Percentiles rank a stretch among this genome's conserved stretches.
phyloP scores from a whole-genome alignment of 139 green algal genomes.

The Picochlorum sp. region DNA sequence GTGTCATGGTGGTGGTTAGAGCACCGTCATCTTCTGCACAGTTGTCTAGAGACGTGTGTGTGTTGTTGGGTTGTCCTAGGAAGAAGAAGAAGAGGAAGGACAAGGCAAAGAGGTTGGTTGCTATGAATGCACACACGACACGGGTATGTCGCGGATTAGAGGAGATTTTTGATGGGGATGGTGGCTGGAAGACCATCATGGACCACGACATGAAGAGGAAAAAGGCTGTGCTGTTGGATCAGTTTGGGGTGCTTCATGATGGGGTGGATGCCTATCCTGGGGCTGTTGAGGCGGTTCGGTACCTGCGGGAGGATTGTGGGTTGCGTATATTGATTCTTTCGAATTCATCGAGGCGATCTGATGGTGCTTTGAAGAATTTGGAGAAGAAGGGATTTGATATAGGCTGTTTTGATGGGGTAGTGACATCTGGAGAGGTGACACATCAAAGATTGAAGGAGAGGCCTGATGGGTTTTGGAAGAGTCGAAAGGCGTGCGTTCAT shows the following conservation, averaged over 20 bases:
- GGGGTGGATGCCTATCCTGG: slow-evolving; percentile 57
- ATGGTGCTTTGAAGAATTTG: slow-evolving; percentile 63
- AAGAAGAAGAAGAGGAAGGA: no score
- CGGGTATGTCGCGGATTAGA: no score
- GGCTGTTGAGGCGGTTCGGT: slow-evolving; percentile 53
- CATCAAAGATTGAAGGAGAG: slow-evolving; percentile 40
- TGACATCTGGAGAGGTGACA: slow-evolving; percentile 77
- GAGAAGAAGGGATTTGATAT: slow-evolving; percentile 63
- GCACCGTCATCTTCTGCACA: no score
- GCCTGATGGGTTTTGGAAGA: slow-evolving; percentile 37
- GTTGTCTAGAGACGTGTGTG: no score
- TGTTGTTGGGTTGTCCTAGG: no score
- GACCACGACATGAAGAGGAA: no score
- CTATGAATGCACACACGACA: no score
- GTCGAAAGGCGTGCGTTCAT: slow-evolving; percentile 60
- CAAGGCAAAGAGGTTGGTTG: no score
- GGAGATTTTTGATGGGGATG: no score
- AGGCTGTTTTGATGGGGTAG: slow-evolving; percentile 21
- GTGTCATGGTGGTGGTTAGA: no score
- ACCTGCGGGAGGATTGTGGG: slow-evolving; percentile 28
- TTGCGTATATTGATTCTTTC: slow-evolving; percentile 63
- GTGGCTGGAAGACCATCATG: no score
- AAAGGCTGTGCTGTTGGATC: slow-evolving; percentile 60
- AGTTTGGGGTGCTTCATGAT: slow-evolving; percentile 89
- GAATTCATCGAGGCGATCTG: slow-evolving; percentile 61